These are phyloP conservation scores for Arachis monticola DNA, from an alignment of 331 rosid species.

Conservation along the genomic window DNA sequence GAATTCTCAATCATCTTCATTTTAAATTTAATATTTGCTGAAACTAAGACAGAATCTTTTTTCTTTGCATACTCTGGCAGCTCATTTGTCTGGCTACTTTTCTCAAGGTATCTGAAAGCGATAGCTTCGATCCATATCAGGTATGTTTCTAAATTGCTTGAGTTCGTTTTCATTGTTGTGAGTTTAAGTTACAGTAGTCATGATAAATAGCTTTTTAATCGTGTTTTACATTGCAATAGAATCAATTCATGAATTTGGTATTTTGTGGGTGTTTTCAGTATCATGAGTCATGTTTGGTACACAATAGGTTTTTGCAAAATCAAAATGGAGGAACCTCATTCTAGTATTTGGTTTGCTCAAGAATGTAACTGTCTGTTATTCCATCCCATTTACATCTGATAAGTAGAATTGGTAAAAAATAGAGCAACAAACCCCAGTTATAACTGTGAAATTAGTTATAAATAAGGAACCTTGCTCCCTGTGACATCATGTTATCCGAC, in stretches of 20 bases:
- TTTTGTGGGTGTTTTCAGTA: constrained; percentile 8
- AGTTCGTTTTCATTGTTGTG: background rate
- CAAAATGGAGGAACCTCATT: constrained; percentile 9
- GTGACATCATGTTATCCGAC: background rate
- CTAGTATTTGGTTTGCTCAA: constrained; percentile 21
- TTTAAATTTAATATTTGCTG: constrained; percentile 22
- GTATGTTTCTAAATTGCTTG: constrained; percentile 44
- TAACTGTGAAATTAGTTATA: background rate
- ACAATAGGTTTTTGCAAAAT: background rate
- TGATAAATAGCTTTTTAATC: background rate
- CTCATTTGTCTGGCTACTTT: constrained; percentile 97
- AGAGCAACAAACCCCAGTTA: constrained; percentile 1
- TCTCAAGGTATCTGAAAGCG: constrained; percentile 93
- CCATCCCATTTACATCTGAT: background rate
- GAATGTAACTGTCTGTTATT: constrained; percentile 1
- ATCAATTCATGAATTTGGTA: constrained; percentile 8
- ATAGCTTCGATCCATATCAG: constrained; percentile 96
- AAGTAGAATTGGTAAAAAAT: background rate
- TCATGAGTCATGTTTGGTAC: background rate
- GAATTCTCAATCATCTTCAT: constrained; percentile 4
- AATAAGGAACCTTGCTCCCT: background rate
- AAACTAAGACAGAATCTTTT: constrained; percentile 4
- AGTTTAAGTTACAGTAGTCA: background rate
- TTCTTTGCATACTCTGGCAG: constrained; percentile 45
- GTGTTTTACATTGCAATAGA: constrained; percentile 12